phyloP scores from a whole-genome alignment of 495 filamentous ascomycete genomes.

The Hypoxylon fuscum region DNA sequence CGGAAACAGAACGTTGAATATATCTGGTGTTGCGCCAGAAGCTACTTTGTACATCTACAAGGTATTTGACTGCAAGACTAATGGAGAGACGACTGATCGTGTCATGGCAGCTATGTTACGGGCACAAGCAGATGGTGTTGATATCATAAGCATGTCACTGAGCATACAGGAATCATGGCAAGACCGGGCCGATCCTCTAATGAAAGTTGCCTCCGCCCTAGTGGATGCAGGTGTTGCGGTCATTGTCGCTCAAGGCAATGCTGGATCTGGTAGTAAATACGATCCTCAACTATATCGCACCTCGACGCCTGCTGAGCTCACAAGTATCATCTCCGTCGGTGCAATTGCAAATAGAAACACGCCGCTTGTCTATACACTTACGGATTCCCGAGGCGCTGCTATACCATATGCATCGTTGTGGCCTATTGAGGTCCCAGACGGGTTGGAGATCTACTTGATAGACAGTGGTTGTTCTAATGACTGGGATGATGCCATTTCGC shows the following conservation, averaged over 20 bases:
- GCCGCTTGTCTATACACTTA: slow-evolving; percentile 33
- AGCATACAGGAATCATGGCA: slow-evolving; percentile 23
- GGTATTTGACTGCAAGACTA: slow-evolving; percentile 46
- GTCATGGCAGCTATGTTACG: slow-evolving; percentile 52
- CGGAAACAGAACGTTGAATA: slow-evolving; percentile 38
- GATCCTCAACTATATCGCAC: slow-evolving; percentile 30
- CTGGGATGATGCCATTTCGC: slow-evolving; percentile 24
- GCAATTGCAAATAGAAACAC: slow-evolving; percentile 22
- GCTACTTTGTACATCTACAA: slow-evolving; percentile 56
- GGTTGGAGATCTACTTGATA: slow-evolving; percentile 24
- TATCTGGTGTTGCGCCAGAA: slow-evolving; percentile 56
- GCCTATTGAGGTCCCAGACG: slow-evolving; percentile 30
- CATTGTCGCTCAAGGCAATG: slow-evolving; percentile 39
- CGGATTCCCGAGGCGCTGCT: slow-evolving; percentile 29
- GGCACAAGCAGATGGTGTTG: slow-evolving; percentile 54
- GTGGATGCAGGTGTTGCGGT: slow-evolving; percentile 39
- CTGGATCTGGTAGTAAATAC: slow-evolving; percentile 30
- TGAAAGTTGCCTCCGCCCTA: slow-evolving; percentile 22
- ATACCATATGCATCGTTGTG: slow-evolving; percentile 41
- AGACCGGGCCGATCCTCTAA: slow-evolving; percentile 33
- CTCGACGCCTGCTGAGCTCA: slow-evolving; percentile 20
- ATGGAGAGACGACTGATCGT: slow-evolving; percentile 43
- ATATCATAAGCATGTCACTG: slow-evolving; percentile 54
- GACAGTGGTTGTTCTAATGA: slow-evolving; percentile 22
- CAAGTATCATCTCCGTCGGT: slow-evolving; percentile 26